Base-by-base conservation (phyloP, 2,329 filamentous ascomycete genomes). In the Ceratocystiopsis sp. region DNA sequence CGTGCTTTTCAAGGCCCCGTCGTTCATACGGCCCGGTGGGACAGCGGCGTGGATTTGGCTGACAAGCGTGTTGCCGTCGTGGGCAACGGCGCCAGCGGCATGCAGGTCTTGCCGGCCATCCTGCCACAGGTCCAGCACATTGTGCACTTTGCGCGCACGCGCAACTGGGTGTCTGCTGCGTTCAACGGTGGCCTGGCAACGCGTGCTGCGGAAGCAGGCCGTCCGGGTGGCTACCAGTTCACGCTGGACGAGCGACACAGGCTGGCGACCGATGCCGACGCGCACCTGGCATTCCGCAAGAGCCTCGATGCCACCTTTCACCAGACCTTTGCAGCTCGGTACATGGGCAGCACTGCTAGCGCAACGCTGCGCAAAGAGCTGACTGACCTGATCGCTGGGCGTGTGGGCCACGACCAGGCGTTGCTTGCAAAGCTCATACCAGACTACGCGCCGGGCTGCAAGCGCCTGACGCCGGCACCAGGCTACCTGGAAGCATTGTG, bases 391-490 rank as follows among this genome's bases (percentile, higher is more conserved):
- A 50, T 50, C 43, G 21, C 17, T 13, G 16, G 19, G 17, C 43
- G 48, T 2, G 37, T 50, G 3, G 43, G 40, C 14, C 40, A 41
- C 34, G 38, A 37, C 19, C 34, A 42, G 11, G 43, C 42, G 11
- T 42, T 46, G 42, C 35, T 49, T 16, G 38, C 37, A 4, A 25
- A 21, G 12, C 35, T 49, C 8, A 42, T 52, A 3, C 56, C 56
- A 0, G 53, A 52, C 38, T 49, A 40, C 34, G 39, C 48, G 3
- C 47, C 47, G n/a, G 42, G 42, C 19, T 51, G 50, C 46, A 51
- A 47, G 50, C 57, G 50, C 40, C 49, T 49, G 44, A 56, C 51
- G 16, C 54, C 49, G 17, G 54, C 48, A 0, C 49, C 52, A n/a
- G 52, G 52, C n/a, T 55, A 55, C 29, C 46, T 55, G 6, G 51